Conservation (phyloP, 129 eudicot genomes). For the Flaveria ramosissima region DNA sequence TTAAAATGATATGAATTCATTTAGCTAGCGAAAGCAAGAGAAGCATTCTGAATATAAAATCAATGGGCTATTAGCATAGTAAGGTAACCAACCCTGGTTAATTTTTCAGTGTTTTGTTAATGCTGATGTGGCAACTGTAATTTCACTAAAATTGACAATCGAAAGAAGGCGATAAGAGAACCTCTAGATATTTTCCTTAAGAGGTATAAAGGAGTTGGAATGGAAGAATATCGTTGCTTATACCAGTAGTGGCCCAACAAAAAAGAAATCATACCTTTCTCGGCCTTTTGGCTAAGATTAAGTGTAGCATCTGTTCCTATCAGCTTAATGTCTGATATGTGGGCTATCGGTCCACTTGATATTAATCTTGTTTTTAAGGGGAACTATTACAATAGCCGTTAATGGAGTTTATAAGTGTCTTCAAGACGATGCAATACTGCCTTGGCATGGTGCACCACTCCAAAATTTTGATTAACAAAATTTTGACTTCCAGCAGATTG, state of each 20-base stretch:
- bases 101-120: too few relatives aligned
- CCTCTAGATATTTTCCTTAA: too few relatives aligned
- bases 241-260: background rate
- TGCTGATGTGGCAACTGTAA: too few relatives aligned
- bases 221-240: background rate
- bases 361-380: conserved; percentile 1
- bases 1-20: too few relatives aligned
- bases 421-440: background rate
- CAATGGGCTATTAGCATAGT: too few relatives aligned
- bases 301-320: conserved; percentile 80
- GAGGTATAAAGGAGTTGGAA: too few relatives aligned
- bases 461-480: background rate
- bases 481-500: too few relatives aligned
- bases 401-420: background rate
- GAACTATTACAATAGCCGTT: background rate
- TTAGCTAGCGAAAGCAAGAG: too few relatives aligned
- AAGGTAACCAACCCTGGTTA: too few relatives aligned
- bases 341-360: background rate
- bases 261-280: conserved; percentile 56
- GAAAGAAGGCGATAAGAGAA: too few relatives aligned
- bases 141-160: too few relatives aligned
- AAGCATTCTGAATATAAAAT: too few relatives aligned
- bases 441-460: background rate
- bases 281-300: conserved; percentile 88
- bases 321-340: conserved; percentile 43